Evolutionary conservation across 2,329 filamentous ascomycete genomes (phyloP), one percentile per base, ranked within the genome.

Genomic region (Apiospora hydei): DNA sequence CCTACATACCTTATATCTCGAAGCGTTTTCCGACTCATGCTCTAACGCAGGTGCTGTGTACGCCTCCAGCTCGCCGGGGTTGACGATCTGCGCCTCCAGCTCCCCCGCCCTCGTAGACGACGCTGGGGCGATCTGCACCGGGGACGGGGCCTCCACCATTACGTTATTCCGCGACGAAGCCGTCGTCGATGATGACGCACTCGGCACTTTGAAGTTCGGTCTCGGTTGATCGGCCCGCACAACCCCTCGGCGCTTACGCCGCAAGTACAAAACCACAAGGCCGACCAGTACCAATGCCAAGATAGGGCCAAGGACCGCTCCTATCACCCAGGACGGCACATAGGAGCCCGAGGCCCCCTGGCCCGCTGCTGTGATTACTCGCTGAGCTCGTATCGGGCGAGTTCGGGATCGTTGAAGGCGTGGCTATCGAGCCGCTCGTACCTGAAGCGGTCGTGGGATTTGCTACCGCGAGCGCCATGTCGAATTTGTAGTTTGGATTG

Each of bases 1-100:
- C 67, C 67, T 46, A 46, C 41, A 26, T 7, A 38, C 21, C 41
- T 68, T 46, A 43, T n/a, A 68, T 47, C n/a, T 68, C n/a, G 43
- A 46, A 30, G 34, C 10, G 11, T 64, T 64, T 24, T 64, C 57
- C 30, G 8, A 21, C 34, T 6, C 57, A 41, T n/a, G 34, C 4
- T 3, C 34, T 21, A 41, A 13, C 4, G 18, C 14, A 30, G 18
- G 57, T n/a, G 57, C 34, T 13, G 34, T 64, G 10, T 41, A 64
- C 21, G 57, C 34, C n/a, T 64, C 57, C 18, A 64, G 34, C 57
- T 64, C 57, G 34, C 57, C 57, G 34, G 34, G 34, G 34, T 38
- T 11, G 51, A 26, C 13, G 26, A 34, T 16, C 51, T 7, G 51
- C 26, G 26, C 26, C 18, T 57, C 26, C 26, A 34, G 16, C 30